Evolutionary conservation across 2,329 filamentous ascomycete genomes (phyloP).

Genomic region (Venturia effusa): DNA sequence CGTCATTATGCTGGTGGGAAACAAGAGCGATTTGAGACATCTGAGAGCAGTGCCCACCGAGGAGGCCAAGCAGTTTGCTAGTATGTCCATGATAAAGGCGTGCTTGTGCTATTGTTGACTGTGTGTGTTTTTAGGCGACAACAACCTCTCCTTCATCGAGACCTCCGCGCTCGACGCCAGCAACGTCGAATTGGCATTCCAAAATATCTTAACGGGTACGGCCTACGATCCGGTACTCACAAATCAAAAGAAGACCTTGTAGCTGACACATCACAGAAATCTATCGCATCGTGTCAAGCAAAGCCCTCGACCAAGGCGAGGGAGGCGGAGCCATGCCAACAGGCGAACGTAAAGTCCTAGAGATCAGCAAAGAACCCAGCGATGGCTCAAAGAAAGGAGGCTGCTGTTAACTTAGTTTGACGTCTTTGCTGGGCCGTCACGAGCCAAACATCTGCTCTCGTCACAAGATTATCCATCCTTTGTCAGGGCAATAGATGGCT

Average conservation of each 20-base stretch:
- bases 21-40: conserved; percentile 99
- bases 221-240: conserved; percentile 12
- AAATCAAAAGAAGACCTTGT: background rate
- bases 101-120: conserved; percentile 4
- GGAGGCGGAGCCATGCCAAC: conserved; percentile 62
- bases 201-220: conserved; percentile 96
- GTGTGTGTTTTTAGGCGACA: conserved; percentile 56
- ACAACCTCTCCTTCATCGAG: conserved; percentile 98
- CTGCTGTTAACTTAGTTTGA: conserved; percentile 55
- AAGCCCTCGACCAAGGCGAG: conserved; percentile 86
- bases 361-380: conserved; percentile 76
- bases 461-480: background rate
- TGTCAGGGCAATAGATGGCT: background rate
- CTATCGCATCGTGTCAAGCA: conserved; percentile 97
- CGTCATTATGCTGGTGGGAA: conserved; percentile 98
- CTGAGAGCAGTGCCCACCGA: conserved; percentile 93
- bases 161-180: conserved; percentile 96
- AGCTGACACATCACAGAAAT: conserved; percentile 57
- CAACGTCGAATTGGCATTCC: conserved; percentile 98
- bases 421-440: background rate
- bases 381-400: conserved; percentile 68
- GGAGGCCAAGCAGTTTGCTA: conserved; percentile 95
- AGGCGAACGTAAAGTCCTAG: conserved; percentile 66
- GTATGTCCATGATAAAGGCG: conserved; percentile 33
- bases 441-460: background rate